Evolutionary conservation across 495 filamentous ascomycete species (phyloP).

Genomic region (Lasiosphaeriaceae sp.): DNA sequence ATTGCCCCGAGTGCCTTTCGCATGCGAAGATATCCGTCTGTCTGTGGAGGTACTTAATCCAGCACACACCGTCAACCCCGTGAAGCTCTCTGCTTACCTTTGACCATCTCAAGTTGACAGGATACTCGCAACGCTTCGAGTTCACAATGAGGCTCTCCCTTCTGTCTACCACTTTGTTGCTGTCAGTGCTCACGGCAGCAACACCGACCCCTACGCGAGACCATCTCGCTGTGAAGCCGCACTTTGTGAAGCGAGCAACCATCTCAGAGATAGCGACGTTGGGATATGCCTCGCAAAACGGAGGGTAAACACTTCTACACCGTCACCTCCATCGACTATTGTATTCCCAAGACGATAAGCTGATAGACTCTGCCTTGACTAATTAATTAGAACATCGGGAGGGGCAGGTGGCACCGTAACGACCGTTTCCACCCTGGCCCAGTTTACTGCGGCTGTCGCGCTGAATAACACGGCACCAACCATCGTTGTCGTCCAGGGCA

Average conservation of each 20-base stretch:
- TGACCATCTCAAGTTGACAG: too few species aligned
- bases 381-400: conserved; percentile 32
- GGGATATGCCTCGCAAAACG: conserved; percentile 12
- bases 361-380: neutral
- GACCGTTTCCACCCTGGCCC: conserved; percentile 54
- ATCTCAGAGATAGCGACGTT: conserved; percentile 5
- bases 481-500: conserved; percentile 47
- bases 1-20: too few species aligned
- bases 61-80: too few species aligned
- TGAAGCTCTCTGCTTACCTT: too few species aligned
- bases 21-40: too few species aligned
- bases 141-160: neutral
- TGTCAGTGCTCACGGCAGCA: neutral
- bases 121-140: too few species aligned
- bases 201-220: conserved; percentile 1
- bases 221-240: neutral
- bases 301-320: conserved; percentile 5
- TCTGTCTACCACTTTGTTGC: neutral
- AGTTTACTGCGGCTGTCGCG: conserved; percentile 46
- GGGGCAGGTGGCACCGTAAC: conserved; percentile 56
- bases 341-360: neutral
- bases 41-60: too few species aligned
- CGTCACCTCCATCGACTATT: neutral
- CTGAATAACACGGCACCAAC: conserved; percentile 37
- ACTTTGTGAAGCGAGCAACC: neutral